Evolutionary conservation across 352 stramenopile genomes (phyloP).

Genomic region (Phytophthora rubi): DNA sequence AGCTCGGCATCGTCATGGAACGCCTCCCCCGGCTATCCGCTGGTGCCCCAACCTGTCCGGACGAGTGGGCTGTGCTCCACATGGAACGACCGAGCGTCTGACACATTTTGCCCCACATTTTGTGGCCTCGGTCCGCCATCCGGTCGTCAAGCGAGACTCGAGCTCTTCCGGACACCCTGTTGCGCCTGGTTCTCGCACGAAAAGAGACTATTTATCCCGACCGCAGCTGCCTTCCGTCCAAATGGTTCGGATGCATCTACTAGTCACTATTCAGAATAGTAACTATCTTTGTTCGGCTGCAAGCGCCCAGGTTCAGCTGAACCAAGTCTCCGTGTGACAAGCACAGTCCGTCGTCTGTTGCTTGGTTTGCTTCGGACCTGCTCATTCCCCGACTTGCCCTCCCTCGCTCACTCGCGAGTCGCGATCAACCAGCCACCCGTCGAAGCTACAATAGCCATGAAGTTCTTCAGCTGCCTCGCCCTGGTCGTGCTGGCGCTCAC

Average conservation of each 20-base stretch:
- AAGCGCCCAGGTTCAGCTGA: conserved; percentile 11
- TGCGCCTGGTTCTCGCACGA: not conserved
- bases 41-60: conserved; percentile 17
- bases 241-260: not conserved
- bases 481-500: conserved; percentile 15
- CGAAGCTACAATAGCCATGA: conserved; percentile 9
- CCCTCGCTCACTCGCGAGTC: conserved; percentile 14
- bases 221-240: not conserved
- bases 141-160: conserved; percentile 13
- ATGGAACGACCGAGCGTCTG: conserved; percentile 18
- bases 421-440: conserved; percentile 2
- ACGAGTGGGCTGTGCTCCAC: not conserved
- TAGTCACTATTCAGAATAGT: conserved; percentile 15
- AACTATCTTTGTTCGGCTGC: not conserved
- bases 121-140: conserved; percentile 20
- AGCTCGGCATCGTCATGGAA: no score
- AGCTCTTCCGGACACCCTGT: conserved; percentile 22
- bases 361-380: not conserved
- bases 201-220: not conserved
- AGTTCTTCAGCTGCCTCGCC: conserved; percentile 19
- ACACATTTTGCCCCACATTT: not conserved
- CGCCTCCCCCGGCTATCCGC: not conserved
- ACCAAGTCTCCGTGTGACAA: conserved; percentile 2
- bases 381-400: conserved; percentile 21
- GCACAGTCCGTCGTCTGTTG: not conserved